Conservation (phyloP, 495 filamentous ascomycete species). For the Penicillium diatomitis region DNA sequence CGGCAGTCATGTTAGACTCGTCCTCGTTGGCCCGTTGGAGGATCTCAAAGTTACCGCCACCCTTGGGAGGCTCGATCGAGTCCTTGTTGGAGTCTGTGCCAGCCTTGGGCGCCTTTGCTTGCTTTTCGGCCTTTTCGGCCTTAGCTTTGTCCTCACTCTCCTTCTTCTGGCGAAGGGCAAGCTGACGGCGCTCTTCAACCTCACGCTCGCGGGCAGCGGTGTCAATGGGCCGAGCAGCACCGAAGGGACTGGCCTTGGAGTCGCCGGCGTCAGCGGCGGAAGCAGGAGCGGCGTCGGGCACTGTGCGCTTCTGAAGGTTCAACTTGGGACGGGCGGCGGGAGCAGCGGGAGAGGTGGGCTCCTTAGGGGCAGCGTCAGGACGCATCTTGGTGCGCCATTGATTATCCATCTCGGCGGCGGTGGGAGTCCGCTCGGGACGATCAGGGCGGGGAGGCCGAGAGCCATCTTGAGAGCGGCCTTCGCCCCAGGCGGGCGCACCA, state of each 20-base stretch:
- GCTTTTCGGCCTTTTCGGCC: slow-evolving; percentile 53
- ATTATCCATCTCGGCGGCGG: slow-evolving; percentile 77
- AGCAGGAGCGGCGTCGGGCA: slow-evolving; percentile 57
- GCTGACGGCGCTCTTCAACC: slow-evolving; percentile 76
- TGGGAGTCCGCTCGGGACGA: slow-evolving; percentile 67
- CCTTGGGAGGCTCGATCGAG: slow-evolving; percentile 29
- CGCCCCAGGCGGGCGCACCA: slow-evolving; percentile 76
- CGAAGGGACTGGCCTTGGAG: slow-evolving; percentile 83
- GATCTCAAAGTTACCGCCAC: slow-evolving; percentile 44
- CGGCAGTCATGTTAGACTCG: slow-evolving; percentile 28
- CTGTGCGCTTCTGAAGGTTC: slow-evolving; percentile 80
- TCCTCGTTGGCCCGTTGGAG: slow-evolving; percentile 43
- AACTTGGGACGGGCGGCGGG: slow-evolving; percentile 59
- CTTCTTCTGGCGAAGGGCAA: slow-evolving; percentile 67
- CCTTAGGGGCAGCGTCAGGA: slow-evolving; percentile 55
- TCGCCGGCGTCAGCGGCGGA: slow-evolving; percentile 41
- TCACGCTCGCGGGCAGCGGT: slow-evolving; percentile 79
- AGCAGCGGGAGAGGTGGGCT: slow-evolving; percentile 45
- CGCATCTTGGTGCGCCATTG: slow-evolving; percentile 80
- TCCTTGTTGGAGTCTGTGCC: slow-evolving; percentile 40
- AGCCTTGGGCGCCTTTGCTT: slow-evolving; percentile 44
- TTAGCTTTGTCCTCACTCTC: slow-evolving; percentile 82
- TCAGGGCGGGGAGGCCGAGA: slow-evolving; percentile 80
- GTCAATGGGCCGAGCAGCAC: slow-evolving; percentile 82
- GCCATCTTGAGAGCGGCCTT: slow-evolving; percentile 68